Conservation (phyloP, 768 basidiomycete species). For the Suillus bovinus region DNA sequence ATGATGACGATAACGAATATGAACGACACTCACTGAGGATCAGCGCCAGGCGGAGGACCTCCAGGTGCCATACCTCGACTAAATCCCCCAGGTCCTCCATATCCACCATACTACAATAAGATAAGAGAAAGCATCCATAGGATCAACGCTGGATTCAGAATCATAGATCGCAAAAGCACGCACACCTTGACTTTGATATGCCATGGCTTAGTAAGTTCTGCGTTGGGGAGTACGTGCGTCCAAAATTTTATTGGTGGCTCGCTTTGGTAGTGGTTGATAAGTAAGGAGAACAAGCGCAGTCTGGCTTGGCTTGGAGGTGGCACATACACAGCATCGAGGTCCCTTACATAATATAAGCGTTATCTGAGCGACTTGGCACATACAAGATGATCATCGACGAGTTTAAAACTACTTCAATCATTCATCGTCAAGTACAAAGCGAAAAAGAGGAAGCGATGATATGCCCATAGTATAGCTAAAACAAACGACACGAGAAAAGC, state of each 20-base stretch:
- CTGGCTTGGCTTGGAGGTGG: no score
- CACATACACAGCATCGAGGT: no score
- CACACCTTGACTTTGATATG: constrained; percentile 2
- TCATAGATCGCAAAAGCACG: background rate
- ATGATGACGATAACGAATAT: background rate
- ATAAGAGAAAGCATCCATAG: background rate
- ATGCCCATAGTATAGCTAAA: background rate
- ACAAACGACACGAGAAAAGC: constrained; percentile 4
- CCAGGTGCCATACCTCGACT: constrained; percentile 9
- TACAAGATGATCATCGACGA: no score
- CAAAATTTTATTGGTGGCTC: background rate
- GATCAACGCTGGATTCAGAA: constrained; percentile 4
- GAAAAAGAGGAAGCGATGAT: background rate
- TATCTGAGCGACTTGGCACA: no score
- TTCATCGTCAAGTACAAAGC: constrained; percentile 2
- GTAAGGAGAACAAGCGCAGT: background rate
- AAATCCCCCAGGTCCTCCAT: constrained; percentile 18
- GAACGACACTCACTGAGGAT: constrained; percentile 63
- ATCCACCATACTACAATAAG: constrained; percentile 12
- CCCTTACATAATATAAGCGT: no score
- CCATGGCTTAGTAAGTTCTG: constrained; percentile 2
- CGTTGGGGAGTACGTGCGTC: background rate
- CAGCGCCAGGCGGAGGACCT: constrained; percentile 52
- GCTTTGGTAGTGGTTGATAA: background rate
- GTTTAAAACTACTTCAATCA: no score